These are phyloP conservation scores for Allodekkera sacchari DNA, from an alignment of 805 yeast species.

Conservation along the genomic window DNA sequence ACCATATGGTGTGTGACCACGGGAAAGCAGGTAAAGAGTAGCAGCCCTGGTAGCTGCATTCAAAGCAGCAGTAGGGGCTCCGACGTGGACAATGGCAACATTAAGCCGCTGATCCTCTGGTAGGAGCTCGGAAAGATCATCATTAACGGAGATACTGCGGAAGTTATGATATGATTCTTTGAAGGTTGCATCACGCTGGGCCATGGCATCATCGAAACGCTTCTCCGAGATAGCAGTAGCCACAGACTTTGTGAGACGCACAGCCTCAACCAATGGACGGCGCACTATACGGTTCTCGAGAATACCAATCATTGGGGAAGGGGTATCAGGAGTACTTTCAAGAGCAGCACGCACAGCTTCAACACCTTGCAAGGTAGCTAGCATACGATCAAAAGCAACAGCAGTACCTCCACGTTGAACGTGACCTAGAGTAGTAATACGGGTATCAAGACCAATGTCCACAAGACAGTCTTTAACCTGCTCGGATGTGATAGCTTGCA, in stretches of 20 bases:
- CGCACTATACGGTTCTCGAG: conserved; percentile 64
- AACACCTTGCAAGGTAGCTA: conserved; percentile 76
- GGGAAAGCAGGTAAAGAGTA: conserved; percentile 77
- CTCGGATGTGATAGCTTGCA: conserved; percentile 57
- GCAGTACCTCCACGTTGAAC: conserved; percentile 83
- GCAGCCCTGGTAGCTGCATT: conserved; percentile 90
- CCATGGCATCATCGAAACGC: conserved; percentile 63
- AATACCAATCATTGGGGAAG: conserved; percentile 72
- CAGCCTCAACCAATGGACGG: conserved; percentile 66
- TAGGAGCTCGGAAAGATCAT: conserved; percentile 51
- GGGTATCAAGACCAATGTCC: conserved; percentile 62
- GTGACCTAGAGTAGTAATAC: conserved; percentile 72
- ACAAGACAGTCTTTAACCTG: conserved; percentile 62
- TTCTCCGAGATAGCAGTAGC: conserved; percentile 59
- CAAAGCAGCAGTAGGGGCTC: conserved; percentile 97
- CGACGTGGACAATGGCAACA: conserved; percentile 83
- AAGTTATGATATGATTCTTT: conserved; percentile 72
- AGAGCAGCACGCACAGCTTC: conserved; percentile 73
- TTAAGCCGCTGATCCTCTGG: conserved; percentile 57
- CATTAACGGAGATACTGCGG: conserved; percentile 57
- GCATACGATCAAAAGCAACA: conserved; percentile 61
- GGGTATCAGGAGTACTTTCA: conserved; percentile 59
- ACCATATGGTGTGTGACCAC: conserved; percentile 87
- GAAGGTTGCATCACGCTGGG: conserved; percentile 63
- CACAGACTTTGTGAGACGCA: conserved; percentile 58